Evolutionary conservation across 2,329 filamentous ascomycete genomes (phyloP), one percentile per base, ranked within the genome.

Genomic region (Penicillium digitatum): DNA sequence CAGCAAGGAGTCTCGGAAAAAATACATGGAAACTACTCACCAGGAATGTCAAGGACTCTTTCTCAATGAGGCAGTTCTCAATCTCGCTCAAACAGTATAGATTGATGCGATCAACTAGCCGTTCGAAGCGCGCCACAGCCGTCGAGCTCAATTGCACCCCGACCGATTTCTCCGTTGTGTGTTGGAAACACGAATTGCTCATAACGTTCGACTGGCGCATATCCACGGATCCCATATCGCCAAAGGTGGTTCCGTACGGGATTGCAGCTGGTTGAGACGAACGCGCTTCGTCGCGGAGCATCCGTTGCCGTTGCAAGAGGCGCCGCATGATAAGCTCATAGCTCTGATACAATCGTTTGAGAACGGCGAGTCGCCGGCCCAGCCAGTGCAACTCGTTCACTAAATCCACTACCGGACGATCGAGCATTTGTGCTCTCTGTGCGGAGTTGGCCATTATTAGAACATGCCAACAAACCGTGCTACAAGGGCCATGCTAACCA

Each of bases 11-110:
- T 8, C 12, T 32, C 26, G 4, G 14, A 22, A 24, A 1, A 20
- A 29, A n/a, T 22, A 18, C 11, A 27, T 39, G 8, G 12, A 14
- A 12, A 16, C 51, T 32, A 64, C 78, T 66, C 70, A 87, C 86
- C 67, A 89, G 83, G 59, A 82, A 82, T 3, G 87, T 85, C 26
- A 91, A 74, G 0, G 84, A 83, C 26, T 87, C 84, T 66, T 89
- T 90, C 69, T 90, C 87, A 27, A 82, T 82, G 22, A 86, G 70
- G 61, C 84, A 86, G 58, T 84, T 81, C 48, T 86, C 81, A 40
- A 87, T 84, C 66, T 87, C 84, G 52, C 78, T 81, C 56, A 87
- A 69, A 11, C 83, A 84, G 58, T 86, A 86, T 35, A 86, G 70
- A 39, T 80, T 77, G 54, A 87, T 86, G 3, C 83, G 76, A 62